A percentile compares a stretch with the other conserved stretches of the same genome.
phyloP scores from a whole-genome alignment of 2,329 filamentous ascomycete genomes.

The Colletotrichum sp. region DNA sequence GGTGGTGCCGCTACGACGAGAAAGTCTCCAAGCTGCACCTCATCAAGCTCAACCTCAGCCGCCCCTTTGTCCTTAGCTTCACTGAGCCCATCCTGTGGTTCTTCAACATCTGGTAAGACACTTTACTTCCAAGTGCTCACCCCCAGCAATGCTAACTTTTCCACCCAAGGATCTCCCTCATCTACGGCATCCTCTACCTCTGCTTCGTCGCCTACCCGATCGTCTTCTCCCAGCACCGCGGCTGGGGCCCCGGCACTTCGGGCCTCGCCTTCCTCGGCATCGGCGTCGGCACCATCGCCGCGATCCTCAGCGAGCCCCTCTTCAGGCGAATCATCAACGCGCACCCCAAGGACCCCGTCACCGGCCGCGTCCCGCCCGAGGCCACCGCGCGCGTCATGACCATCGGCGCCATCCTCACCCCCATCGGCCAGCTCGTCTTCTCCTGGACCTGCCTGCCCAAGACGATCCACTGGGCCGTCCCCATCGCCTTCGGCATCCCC shows the following conservation, averaged over 20 bases:
- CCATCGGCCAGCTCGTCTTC: constrained; percentile 84
- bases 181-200: constrained; percentile 87
- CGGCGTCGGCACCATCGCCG: constrained; percentile 67
- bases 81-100: constrained; percentile 84
- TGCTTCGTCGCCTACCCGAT: constrained; percentile 92
- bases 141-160: not conserved
- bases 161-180: constrained; percentile 68
- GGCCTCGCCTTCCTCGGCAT: constrained; percentile 81
- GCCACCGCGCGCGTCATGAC: constrained; percentile 82
- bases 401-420: constrained; percentile 75
- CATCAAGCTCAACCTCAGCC: constrained; percentile 75
- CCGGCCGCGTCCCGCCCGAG: constrained; percentile 77
- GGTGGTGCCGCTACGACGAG: constrained; percentile 83
- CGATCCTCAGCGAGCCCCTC: constrained; percentile 71
- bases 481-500: constrained; percentile 78
- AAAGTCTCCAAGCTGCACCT: constrained; percentile 68
- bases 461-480: constrained; percentile 81
- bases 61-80: constrained; percentile 78
- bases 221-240: constrained; percentile 75
- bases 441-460: constrained; percentile 84
- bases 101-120: constrained; percentile 66
- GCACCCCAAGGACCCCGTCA: constrained; percentile 76
- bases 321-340: constrained; percentile 79
- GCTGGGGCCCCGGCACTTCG: constrained; percentile 76
- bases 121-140: constrained; percentile 15